These are phyloP conservation scores for Naganishia vishniacii DNA, from an alignment of 768 basidiomycete species.

Conservation along the genomic window DNA sequence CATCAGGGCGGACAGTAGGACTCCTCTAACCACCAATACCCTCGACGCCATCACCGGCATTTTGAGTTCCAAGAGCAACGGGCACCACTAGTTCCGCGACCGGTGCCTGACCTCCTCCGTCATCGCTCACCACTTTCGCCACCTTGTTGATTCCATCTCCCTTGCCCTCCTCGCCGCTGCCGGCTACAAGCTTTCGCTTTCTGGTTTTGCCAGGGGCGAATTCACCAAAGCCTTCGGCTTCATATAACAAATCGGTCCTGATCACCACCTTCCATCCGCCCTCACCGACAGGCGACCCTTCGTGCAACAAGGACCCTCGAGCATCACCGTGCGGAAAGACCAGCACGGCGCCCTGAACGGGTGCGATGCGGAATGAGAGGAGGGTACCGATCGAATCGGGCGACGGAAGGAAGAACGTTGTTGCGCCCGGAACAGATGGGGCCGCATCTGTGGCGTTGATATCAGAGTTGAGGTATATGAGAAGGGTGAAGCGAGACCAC, in stretches of 20 bases:
- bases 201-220: slow-evolving; percentile 31
- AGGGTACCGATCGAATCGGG: slow-evolving; percentile 50
- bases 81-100: slow-evolving; percentile 21
- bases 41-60: slow-evolving; percentile 24
- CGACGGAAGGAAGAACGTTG: slow-evolving; percentile 58
- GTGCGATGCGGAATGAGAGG: slow-evolving; percentile 54
- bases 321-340: slow-evolving; percentile 53
- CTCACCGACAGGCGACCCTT: slow-evolving; percentile 46
- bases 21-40: slow-evolving; percentile 21
- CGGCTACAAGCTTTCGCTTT: slow-evolving; percentile 25
- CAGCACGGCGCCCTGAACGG: slow-evolving; percentile 54
- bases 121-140: slow-evolving; percentile 16
- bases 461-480: slow-evolving; percentile 56
- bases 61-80: slow-evolving; percentile 21
- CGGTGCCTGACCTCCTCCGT: neutral
- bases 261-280: slow-evolving; percentile 48
- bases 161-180: neutral
- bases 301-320: slow-evolving; percentile 46
- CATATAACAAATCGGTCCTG: slow-evolving; percentile 48
- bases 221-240: slow-evolving; percentile 45
- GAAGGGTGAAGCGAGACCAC: slow-evolving; percentile 54
- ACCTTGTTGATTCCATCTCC: slow-evolving; percentile 24
- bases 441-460: slow-evolving; percentile 42
- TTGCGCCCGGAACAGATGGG: slow-evolving; percentile 50
- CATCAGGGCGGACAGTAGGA: neutral